Evolutionary conservation across 352 stramenopile genomes (phyloP).

Genomic region (Phytophthora idaei): DNA sequence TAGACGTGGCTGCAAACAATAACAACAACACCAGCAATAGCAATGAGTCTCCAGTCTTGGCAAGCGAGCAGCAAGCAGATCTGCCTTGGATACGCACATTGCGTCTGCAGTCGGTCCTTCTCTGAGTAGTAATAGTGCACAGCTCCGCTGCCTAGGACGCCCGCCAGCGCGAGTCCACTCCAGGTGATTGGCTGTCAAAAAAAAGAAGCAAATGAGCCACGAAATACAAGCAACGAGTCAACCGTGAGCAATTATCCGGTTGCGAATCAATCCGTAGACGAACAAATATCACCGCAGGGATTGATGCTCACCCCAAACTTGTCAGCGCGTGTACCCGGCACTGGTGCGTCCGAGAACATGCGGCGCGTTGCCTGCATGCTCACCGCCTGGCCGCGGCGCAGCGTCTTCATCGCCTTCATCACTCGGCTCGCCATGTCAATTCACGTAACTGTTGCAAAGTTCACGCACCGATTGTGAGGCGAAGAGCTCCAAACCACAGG

Average conservation of each 20-base stretch:
- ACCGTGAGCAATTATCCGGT: constrained; percentile 4
- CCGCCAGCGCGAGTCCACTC: constrained; percentile 80
- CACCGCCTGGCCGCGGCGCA: constrained; percentile 17
- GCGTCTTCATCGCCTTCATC: constrained; percentile 30
- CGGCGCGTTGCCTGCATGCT: constrained; percentile 20
- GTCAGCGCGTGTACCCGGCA: constrained; percentile 40
- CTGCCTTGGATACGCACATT: constrained; percentile 50
- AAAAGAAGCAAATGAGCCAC: not conserved
- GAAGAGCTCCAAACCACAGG: not conserved
- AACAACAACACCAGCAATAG: not conserved
- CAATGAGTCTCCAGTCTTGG: constrained; percentile 5
- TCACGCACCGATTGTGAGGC: constrained; percentile 24
- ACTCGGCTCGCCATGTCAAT: constrained; percentile 33
- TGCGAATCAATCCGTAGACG: constrained; percentile 10
- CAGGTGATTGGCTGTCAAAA: constrained; percentile 78
- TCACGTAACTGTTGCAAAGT: constrained; percentile 9
- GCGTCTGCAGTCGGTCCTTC: constrained; percentile 88
- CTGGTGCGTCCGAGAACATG: constrained; percentile 43
- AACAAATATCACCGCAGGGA: constrained; percentile 9
- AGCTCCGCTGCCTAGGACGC: constrained; percentile 66
- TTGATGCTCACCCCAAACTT: constrained; percentile 66
- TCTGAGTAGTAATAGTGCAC: constrained; percentile 91
- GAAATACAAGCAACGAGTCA: constrained; percentile 1
- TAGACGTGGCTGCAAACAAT: constrained; percentile 64
- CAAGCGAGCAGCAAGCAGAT: not conserved